Evolutionary conservation across 2,329 filamentous ascomycete genomes (phyloP).

Genomic region (Albophoma yamanashiensis): DNA sequence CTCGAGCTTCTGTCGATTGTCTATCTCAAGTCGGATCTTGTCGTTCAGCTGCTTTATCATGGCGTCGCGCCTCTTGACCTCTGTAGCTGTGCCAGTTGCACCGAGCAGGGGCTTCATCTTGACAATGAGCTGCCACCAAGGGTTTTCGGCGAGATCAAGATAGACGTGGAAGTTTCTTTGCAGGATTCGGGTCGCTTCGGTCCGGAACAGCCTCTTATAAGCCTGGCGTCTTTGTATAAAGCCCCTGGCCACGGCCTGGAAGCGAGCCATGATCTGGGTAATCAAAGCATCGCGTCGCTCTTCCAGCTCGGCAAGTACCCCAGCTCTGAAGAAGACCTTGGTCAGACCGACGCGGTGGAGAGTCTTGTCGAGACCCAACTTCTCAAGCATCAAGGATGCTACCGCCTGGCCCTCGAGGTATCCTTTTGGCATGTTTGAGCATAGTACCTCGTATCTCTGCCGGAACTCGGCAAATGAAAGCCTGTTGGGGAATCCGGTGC

Average conservation of each 20-base stretch:
- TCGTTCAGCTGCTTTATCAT: slow-evolving; percentile 81
- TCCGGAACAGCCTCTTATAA: slow-evolving; percentile 87
- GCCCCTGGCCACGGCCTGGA: slow-evolving; percentile 85
- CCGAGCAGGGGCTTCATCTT: slow-evolving; percentile 94
- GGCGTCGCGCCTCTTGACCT: slow-evolving; percentile 91
- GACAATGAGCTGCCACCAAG: slow-evolving; percentile 94
- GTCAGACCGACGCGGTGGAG: slow-evolving; percentile 90
- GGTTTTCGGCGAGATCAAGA: slow-evolving; percentile 77
- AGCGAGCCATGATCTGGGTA: slow-evolving; percentile 83
- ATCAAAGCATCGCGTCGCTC: slow-evolving; percentile 91
- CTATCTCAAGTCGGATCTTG: slow-evolving; percentile 68
- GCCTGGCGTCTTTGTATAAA: slow-evolving; percentile 81
- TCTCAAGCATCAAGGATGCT: slow-evolving; percentile 78
- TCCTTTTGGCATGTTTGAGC: slow-evolving; percentile 75
- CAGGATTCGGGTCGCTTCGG: slow-evolving; percentile 89
- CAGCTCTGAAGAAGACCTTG: slow-evolving; percentile 96
- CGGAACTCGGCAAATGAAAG: slow-evolving; percentile 89
- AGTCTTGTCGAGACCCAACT: slow-evolving; percentile 72
- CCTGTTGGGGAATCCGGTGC: slow-evolving; percentile 93
- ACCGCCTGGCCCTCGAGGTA: slow-evolving; percentile 85
- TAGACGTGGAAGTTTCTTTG: slow-evolving; percentile 92
- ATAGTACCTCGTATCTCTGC: slow-evolving; percentile 91
- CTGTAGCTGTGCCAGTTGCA: slow-evolving; percentile 79
- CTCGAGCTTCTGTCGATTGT: slow-evolving; percentile 69
- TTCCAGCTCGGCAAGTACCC: slow-evolving; percentile 91